Base-by-base conservation (phyloP, 371 early-diverging fungal species). In the Haplosporangium sp. region DNA sequence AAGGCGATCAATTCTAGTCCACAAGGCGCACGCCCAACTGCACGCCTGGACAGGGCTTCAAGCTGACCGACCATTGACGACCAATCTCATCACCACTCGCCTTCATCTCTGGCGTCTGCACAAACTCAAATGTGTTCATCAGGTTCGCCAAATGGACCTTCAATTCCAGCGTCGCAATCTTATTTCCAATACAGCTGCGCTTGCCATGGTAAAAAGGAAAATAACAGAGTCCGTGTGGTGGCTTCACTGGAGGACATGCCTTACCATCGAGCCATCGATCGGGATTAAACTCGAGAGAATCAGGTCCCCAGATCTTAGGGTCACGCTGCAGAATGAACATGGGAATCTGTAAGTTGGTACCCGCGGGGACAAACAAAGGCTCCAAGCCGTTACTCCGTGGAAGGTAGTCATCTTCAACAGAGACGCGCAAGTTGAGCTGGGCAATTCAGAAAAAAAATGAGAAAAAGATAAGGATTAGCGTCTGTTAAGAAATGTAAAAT, bases 231-330 rank as follows among this genome's bases (percentile, higher is more conserved):
- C 77, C 77, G 11, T 77, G 38, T 5, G 77, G 77, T 6, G 77
- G 76, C 45, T 58, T 67, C 18, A 57, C 52, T 0, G 76, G 77
- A 5, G 77, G 77, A 23, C 77, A 77, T 3, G 59, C 23, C 11
- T 18, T 46, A 9, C 21, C 45, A 3, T 20, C 16, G 52, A 90
- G 59, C 89, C 89, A 90, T 5, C 91, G 83, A 50, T 90, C 89
- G 4, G 91, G 90, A 37, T 72, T 76, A 69, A 89, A 91, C 36
- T 83, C 67, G 45, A 82, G 76, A 20, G 86, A 82, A 66, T 91
- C 88, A 5, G 76, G 50, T 11, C 90, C 90, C 91, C 91, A 91
- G 29, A 87, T 76, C 10, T 73, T 72, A 37, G 62, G 81, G 23
- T 81, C 81, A 40, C 85, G 86, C 20, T 89, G 89, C 20, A 69